Base-by-base conservation (phyloP, 768 basidiomycete species). In the Psilocybe cubensis region DNA sequence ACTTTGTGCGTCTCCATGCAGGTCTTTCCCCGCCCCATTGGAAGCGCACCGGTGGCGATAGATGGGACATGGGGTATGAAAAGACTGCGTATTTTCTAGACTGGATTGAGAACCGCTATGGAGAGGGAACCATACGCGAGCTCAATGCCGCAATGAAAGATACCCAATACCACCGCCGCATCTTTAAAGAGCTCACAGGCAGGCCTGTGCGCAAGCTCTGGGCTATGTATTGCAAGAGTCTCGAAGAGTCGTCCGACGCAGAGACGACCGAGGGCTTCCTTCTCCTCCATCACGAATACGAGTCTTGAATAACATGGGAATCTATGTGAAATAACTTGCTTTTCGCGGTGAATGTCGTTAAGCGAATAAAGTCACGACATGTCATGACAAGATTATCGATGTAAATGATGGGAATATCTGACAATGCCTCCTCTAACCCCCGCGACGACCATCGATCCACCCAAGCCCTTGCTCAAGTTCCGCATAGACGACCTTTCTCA, bases 31-130 rank as follows among this genome's bases (percentile, higher is more conserved):
- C 91, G 1, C 90, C 89, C 6, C 91, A 92, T 64, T 92, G 91
- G 91, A 76, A 71, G 45, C 76, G 74, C 27, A 68, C 69, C 2
- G 73, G 69, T 58, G 78, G 75, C 5, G 78, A 78, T 41, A 71
- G 68, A 27, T 92, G 91, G 91, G 90, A 93, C 59, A 84, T 79
- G 18, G 91, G 91, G 12, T 93, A 92, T 68, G 83, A 84, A 38
- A 79, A 76, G 24, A 93, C 91, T 1, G 90, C 80, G 2, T 92
- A 82, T 68, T 92, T 93, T 65, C 81, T 92, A 52, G 81, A 83
- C 51, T 92, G 89, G 88, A 68, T 81, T 57, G 84, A 89, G 66
- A 71, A 67, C 21, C 75, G 76, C 20, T 79, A 81, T 55, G 83
- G 86, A 10, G 69, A 72, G 18, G 83, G 83, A 21, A 80, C 81